Conservation (phyloP, 257 asterid species). For the Ligustrum vulgare region DNA sequence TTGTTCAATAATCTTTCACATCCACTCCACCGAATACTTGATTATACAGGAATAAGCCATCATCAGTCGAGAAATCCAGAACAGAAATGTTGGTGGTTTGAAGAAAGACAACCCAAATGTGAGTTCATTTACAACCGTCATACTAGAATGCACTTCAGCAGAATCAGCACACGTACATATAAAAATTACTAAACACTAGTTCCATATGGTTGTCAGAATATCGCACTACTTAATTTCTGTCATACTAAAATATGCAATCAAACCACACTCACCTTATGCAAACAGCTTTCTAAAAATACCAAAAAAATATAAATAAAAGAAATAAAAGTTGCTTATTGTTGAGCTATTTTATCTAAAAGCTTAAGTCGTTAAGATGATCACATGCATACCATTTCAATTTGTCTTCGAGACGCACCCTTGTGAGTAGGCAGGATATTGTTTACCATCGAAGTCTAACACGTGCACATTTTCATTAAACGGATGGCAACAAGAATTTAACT, state of each 20-base stretch:
- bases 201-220: not conserved
- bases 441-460: not conserved
- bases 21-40: constrained; percentile 17
- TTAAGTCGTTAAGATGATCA: not conserved
- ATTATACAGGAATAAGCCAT: constrained; percentile 18
- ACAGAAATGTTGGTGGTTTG: not conserved
- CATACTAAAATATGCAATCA: not conserved
- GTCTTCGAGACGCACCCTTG: not conserved
- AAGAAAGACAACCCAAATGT: not conserved
- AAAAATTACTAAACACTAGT: not conserved
- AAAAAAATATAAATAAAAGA: too few relatives aligned
- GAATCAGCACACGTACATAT: not conserved
- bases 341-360: not conserved
- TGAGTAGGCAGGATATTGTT: not conserved
- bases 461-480: not conserved
- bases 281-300: not conserved
- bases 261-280: not conserved
- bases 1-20: constrained; percentile 13
- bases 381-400: not conserved
- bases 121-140: not conserved
- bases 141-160: too few relatives aligned
- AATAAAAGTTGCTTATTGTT: not conserved
- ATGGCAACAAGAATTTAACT: not conserved
- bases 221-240: not conserved
- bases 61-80: not conserved